Conservation (phyloP, 371 early-diverging fungal species). For the Saksenaea vasiformis region DNA sequence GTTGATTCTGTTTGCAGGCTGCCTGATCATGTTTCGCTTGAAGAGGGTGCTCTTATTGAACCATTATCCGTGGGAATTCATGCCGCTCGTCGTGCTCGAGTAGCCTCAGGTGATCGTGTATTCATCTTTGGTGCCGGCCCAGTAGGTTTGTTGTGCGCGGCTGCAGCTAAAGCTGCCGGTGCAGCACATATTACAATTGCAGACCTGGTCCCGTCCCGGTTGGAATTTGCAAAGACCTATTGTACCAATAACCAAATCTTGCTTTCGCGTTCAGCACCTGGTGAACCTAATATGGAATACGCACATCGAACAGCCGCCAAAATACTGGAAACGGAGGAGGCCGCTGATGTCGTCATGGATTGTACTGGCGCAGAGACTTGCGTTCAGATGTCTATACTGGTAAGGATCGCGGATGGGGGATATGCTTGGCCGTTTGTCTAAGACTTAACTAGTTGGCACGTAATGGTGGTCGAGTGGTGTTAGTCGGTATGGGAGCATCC, state of each 20-base stretch:
- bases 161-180: constrained; percentile 56
- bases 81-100: constrained; percentile 60
- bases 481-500: constrained; percentile 55
- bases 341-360: constrained; percentile 50
- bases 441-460: constrained; percentile 32
- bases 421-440: neutral
- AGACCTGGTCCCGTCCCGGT: constrained; percentile 32
- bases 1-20: constrained; percentile 23
- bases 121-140: constrained; percentile 66
- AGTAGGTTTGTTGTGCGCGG: constrained; percentile 54
- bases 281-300: constrained; percentile 47
- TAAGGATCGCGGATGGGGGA: neutral
- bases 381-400: constrained; percentile 50
- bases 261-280: constrained; percentile 28
- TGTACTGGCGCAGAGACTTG: constrained; percentile 57
- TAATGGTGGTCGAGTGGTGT: constrained; percentile 47
- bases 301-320: constrained; percentile 31
- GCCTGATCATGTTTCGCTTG: constrained; percentile 57
- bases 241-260: constrained; percentile 43
- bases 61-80: constrained; percentile 52
- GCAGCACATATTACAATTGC: constrained; percentile 51
- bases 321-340: constrained; percentile 28
- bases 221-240: constrained; percentile 54
- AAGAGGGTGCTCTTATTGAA: constrained; percentile 55
- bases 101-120: constrained; percentile 67